Conservation (phyloP, 805 yeast species). For the Suhomyces prunicola region DNA sequence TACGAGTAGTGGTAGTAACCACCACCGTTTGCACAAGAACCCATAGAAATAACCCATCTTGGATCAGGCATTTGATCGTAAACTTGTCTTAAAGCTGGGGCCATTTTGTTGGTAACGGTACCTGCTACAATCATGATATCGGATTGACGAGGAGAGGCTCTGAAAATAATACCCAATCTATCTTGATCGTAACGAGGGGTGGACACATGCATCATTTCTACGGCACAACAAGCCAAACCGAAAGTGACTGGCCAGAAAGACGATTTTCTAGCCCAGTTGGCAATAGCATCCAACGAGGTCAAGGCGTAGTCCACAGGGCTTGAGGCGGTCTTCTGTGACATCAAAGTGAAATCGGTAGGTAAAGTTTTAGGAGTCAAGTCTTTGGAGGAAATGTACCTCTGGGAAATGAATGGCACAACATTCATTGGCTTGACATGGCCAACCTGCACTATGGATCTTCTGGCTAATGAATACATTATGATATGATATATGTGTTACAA, state of each 20-base stretch:
- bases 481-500: neutral
- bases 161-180: conserved; percentile 86
- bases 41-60: conserved; percentile 93
- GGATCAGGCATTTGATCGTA: conserved; percentile 95
- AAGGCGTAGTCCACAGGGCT: conserved; percentile 72
- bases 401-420: conserved; percentile 12
- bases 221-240: conserved; percentile 92
- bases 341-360: conserved; percentile 68
- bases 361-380: conserved; percentile 50
- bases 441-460: conserved; percentile 23
- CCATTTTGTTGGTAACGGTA: conserved; percentile 88
- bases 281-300: conserved; percentile 76
- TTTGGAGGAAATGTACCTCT: conserved; percentile 33
- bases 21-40: conserved; percentile 92
- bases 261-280: conserved; percentile 89
- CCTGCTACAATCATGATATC: conserved; percentile 94
- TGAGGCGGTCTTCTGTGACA: conserved; percentile 55
- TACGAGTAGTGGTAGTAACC: conserved; percentile 90
- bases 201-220: conserved; percentile 92
- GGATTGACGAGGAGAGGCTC: conserved; percentile 91
- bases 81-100: conserved; percentile 88
- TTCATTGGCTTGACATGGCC: conserved; percentile 14
- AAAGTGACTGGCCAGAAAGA: conserved; percentile 93
- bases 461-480: conserved; percentile 27
- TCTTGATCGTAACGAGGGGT: conserved; percentile 91